phyloP scores from a whole-genome alignment of 768 basidiomycete species.

The Trichaptum fuscoviolaceum region DNA sequence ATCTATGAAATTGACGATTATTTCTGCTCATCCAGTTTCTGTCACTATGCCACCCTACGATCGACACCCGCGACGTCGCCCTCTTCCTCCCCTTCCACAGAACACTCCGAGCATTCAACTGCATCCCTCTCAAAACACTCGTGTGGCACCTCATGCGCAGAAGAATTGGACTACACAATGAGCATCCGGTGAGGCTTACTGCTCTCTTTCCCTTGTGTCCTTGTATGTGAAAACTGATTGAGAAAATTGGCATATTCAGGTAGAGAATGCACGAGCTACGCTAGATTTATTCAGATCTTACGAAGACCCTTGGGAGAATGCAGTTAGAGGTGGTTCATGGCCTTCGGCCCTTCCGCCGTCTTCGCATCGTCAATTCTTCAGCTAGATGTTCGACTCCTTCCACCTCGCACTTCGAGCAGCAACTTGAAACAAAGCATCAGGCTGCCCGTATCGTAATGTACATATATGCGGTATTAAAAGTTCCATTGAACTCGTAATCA shows the following conservation, averaged over 20 bases:
- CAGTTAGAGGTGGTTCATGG: constrained; percentile 41
- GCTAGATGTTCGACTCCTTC: constrained; percentile 11
- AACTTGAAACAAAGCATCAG: no score
- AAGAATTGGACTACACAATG: constrained; percentile 36
- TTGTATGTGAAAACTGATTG: not conserved
- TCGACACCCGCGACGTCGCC: constrained; percentile 51
- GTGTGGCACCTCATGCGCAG: constrained; percentile 42
- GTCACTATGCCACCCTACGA: constrained; percentile 44
- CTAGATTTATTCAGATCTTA: constrained; percentile 50
- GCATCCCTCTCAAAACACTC: constrained; percentile 36
- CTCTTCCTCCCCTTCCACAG: constrained; percentile 46
- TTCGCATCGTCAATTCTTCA: constrained; percentile 29
- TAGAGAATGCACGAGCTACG: constrained; percentile 44
- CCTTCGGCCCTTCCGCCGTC: constrained; percentile 43
- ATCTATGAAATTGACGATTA: not conserved
- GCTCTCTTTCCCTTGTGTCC: not conserved
- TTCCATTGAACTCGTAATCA: no score
- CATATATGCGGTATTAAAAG: no score
- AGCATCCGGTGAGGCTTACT: constrained; percentile 40
- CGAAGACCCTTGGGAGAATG: constrained; percentile 43
- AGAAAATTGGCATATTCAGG: constrained; percentile 23
- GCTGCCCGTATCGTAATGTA: no score
- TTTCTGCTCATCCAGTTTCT: constrained; percentile 33
- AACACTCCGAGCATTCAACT: constrained; percentile 31
- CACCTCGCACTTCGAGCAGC: no score